Base-by-base conservation (phyloP, 2,329 filamentous ascomycete species). In the Cryphonectria japonica region DNA sequence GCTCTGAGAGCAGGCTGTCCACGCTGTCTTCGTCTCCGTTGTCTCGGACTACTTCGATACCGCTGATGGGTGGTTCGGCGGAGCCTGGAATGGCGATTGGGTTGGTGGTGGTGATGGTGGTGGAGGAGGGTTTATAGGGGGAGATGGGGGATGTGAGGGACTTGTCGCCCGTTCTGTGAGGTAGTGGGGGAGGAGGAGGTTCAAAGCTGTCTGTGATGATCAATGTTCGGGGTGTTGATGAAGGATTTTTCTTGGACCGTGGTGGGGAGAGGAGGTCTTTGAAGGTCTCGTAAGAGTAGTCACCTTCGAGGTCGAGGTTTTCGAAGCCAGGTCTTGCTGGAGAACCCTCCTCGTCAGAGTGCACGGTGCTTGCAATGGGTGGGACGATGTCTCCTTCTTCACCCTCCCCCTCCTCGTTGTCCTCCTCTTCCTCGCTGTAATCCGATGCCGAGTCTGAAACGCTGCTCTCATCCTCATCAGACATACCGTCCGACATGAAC, bases 51-150 rank as follows among this genome's bases (percentile, higher is more conserved):
- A 22, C 14, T 19, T 66, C 32, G 60, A 3, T 26, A 11, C 11
- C 11, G 50, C n/a, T 26, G 50, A 4, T 11, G 50, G 50, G 22
- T n/a, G 32, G 32, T 11, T 41, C 11, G n/a, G 19, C 16, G 46
- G 39, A 11, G 39, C 61, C 61, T 13, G 61, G 61, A n/a, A 64
- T 64, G 39, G 61, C 39, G n/a, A 64, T 64, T 11, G 61, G 37
- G 8, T 16, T 2, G 14, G 39, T 29, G 22, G 61, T 37, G 37
- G 37, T 39, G 37, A 11, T 39, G 37, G 37, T 11, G 7, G 37
- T 46, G 61, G n/a, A 64, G 13, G 61, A 64, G 39, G 61, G 29
- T 7, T 39, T 14, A n/a, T 26, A 64, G 1, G 39, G 61, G n/a
- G 61, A 46, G 32, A 64, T 13, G 16, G n/a, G 60, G 7, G 64